These are phyloP conservation scores for Sporothrix luriei DNA, from an alignment of 2,329 filamentous ascomycete species.

Conservation along the genomic window DNA sequence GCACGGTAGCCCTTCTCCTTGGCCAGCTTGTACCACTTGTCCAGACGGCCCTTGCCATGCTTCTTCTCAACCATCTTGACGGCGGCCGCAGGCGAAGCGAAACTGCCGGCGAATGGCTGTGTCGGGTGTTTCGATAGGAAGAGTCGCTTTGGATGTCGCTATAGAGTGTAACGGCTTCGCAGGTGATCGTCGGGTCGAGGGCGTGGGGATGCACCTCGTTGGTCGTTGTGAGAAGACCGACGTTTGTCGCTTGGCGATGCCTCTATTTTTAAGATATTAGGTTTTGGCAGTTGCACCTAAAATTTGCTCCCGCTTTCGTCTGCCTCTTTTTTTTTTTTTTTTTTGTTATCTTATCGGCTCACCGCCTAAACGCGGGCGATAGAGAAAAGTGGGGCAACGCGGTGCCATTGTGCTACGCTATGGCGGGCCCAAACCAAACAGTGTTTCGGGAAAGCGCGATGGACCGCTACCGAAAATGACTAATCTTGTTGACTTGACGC, in stretches of 20 bases:
- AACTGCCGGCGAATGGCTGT: neutral
- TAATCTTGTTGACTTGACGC: neutral
- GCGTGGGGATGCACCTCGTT: constrained; percentile 15
- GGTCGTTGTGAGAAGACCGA: neutral
- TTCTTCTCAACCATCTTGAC: constrained; percentile 97
- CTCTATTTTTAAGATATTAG: constrained; percentile 15
- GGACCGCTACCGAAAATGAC: constrained; percentile 7
- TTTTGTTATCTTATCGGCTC: constrained; percentile 12
- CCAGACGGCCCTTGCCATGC: constrained; percentile 95
- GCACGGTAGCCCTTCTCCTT: constrained; percentile 98
- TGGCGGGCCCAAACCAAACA: constrained; percentile 25
- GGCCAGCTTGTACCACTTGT: constrained; percentile 98
- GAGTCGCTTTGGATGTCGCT: neutral
- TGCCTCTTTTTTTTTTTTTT: constrained; percentile 22
- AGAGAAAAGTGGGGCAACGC: constrained; percentile 28
- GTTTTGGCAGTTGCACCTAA: neutral
- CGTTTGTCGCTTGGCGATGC: neutral
- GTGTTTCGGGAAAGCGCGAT: constrained; percentile 25
- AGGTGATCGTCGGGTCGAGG: neutral
- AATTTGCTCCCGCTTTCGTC: constrained; percentile 22
- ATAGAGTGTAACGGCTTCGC: neutral
- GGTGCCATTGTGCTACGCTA: neutral
- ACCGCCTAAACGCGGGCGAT: constrained; percentile 30
- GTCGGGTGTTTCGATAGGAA: no score
- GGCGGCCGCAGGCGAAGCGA: constrained; percentile 18